phyloP scores from a whole-genome alignment of 768 basidiomycete genomes.

The Postia placenta region DNA sequence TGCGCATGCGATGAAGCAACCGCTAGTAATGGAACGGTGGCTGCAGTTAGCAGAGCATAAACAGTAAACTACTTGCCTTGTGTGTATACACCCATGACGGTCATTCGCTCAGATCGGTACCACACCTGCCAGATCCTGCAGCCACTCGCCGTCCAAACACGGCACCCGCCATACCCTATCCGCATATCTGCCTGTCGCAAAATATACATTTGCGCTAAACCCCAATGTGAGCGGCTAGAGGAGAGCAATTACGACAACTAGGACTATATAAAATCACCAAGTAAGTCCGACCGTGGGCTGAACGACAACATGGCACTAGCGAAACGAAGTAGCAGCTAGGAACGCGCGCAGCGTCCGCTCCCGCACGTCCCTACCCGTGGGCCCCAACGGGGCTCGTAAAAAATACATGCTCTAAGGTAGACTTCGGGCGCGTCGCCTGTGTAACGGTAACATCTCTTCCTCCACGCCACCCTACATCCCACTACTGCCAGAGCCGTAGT shows the following conservation, averaged over 20 bases:
- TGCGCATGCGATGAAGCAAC: too few relatives aligned
- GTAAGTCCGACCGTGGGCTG: background rate
- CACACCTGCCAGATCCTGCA: too few relatives aligned
- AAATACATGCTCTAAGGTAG: background rate
- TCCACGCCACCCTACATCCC: background rate
- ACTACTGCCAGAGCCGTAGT: background rate
- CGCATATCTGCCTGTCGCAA: too few relatives aligned
- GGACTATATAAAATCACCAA: background rate
- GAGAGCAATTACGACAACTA: constrained; percentile 6
- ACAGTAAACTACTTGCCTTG: too few relatives aligned
- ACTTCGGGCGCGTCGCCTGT: background rate
- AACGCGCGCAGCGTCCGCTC: too few relatives aligned
- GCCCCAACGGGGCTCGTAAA: background rate
- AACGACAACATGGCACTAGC: background rate
- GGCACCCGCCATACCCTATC: too few relatives aligned
- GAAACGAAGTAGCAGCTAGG: background rate
- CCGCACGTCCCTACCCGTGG: background rate
- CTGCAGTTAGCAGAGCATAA: too few relatives aligned
- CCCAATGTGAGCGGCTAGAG: background rate
- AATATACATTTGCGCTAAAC: background rate
- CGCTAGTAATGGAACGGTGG: too few relatives aligned
- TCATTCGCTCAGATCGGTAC: too few relatives aligned
- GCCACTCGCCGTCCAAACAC: too few relatives aligned
- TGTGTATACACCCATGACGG: too few relatives aligned
- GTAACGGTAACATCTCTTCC: background rate